Conservation (phyloP, 495 filamentous ascomycete species). For the Mytilinidion resinicola region DNA sequence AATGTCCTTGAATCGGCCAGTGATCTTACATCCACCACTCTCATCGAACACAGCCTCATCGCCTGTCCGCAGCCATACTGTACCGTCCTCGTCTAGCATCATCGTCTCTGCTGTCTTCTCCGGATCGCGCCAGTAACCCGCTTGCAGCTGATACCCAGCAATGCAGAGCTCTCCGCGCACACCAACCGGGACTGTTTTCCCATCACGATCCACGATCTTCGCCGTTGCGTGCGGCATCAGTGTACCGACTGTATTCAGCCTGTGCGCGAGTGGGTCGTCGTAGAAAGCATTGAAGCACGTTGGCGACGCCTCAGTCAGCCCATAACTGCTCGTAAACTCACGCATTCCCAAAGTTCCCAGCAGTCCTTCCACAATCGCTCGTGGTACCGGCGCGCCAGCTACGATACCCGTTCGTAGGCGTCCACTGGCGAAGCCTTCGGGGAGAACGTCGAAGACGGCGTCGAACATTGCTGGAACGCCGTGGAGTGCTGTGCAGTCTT, state of each 20-base stretch:
- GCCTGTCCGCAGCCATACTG: slow-evolving; percentile 61
- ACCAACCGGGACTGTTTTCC: slow-evolving; percentile 54
- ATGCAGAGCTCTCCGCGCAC: slow-evolving; percentile 60
- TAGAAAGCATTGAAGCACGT: slow-evolving; percentile 68
- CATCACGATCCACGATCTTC: slow-evolving; percentile 59
- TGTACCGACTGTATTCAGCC: slow-evolving; percentile 59
- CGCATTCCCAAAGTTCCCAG: slow-evolving; percentile 56
- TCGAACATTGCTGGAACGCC: slow-evolving; percentile 73
- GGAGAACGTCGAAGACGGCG: slow-evolving; percentile 51
- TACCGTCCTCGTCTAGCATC: slow-evolving; percentile 50
- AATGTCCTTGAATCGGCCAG: slow-evolving; percentile 59
- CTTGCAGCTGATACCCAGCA: slow-evolving; percentile 60
- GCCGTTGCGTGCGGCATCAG: slow-evolving; percentile 61
- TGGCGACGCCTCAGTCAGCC: slow-evolving; percentile 64
- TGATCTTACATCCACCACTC: slow-evolving; percentile 58
- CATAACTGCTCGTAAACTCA: slow-evolving; percentile 64
- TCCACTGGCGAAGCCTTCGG: slow-evolving; percentile 40
- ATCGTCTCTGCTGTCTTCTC: slow-evolving; percentile 61
- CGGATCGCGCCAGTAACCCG: slow-evolving; percentile 66
- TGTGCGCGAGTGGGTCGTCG: slow-evolving; percentile 52
- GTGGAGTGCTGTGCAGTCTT: slow-evolving; percentile 63
- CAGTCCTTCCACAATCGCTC: slow-evolving; percentile 56
- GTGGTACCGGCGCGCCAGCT: slow-evolving; percentile 60
- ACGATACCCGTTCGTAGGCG: slow-evolving; percentile 58
- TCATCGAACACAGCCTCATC: slow-evolving; percentile 64